Evolutionary conservation across 1,284 basidiomycete species (phyloP), one percentile per base, ranked within the genome.

Genomic region (Cutaneotrichosporon mucoides): DNA sequence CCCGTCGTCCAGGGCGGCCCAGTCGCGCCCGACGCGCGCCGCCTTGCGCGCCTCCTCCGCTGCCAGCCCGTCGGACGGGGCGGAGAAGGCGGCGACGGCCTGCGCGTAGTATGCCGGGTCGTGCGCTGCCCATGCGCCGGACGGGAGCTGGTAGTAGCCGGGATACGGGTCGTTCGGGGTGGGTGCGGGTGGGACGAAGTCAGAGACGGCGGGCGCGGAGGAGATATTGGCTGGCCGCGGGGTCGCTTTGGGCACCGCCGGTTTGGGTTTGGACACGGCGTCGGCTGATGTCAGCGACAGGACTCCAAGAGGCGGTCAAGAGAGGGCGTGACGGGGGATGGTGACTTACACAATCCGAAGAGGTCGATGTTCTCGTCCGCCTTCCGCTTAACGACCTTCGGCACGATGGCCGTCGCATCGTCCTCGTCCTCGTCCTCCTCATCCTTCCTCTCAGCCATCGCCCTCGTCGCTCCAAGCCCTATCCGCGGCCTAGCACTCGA

Each of bases 141-240:
- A 87, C 0, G 90, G 89, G 34, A 88, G 82, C 63, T 87, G 85
- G 74, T 94, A 93, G 78, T 92, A 94, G 2, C 91, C 91, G 2
- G 91, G 91, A 74, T 92, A 92, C 15, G 84, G 84, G 71, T 93
- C 91, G 16, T 81, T 79, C 1, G 84, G 81, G 5, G 85, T 87
- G 0, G 91, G 91, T 56, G 86, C 84, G 1, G 90, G 90, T 0
- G 88, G 85, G 42, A 84, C 80, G 69, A 87, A 92, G 53, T 86
- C 86, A 12, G 72, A 64, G 2, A 76, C 75, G 6, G 66, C 55
- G 0, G 77, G 76, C 1, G 77, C 77, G 5, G 77, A 75, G 13
- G 60, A 56, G 24, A 75, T 67, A 45, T 70, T 70, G 1, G 69
- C 53, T 34, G 75, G 72, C 56, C 66, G 66, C 35, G 67, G 35